These are phyloP conservation scores for Gracilaria vermiculophylla DNA, from an alignment of 23 red algal species.

Conservation along the genomic window DNA sequence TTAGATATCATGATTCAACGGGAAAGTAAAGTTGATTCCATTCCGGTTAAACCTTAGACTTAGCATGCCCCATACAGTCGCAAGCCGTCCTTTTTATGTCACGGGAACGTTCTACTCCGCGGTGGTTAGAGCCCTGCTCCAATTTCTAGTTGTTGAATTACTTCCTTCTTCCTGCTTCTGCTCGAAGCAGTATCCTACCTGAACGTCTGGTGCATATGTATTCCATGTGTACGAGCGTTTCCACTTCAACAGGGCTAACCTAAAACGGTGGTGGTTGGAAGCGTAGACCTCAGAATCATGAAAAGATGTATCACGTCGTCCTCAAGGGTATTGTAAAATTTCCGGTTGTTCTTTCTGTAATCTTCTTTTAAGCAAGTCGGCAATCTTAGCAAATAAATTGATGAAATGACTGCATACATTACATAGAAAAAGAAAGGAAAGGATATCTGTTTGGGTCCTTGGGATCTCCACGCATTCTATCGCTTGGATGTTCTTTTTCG, in stretches of 20 bases:
- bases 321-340: neutral
- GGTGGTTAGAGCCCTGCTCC: conserved; percentile 2
- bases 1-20: conserved; percentile 20
- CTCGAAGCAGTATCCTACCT: conserved; percentile 12
- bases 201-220: neutral
- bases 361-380: neutral
- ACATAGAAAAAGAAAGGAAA: neutral
- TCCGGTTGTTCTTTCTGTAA: neutral
- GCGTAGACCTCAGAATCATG: neutral
- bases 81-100: conserved; percentile 17
- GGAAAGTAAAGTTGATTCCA: conserved; percentile 10
- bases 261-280: neutral
- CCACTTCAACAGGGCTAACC: neutral
- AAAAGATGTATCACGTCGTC: conserved; percentile 9
- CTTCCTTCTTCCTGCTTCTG: neutral
- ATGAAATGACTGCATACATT: too few relatives aligned
- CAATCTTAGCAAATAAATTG: neutral
- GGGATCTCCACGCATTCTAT: neutral
- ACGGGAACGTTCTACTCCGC: conserved; percentile 1
- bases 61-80: conserved; percentile 32
- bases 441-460: neutral
- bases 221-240: neutral
- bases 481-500: neutral
- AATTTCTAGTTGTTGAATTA: conserved; percentile 1
- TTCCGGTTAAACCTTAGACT: neutral